Conservation (phyloP, 2,329 filamentous ascomycete species). For the Trichoderma hamatum region DNA sequence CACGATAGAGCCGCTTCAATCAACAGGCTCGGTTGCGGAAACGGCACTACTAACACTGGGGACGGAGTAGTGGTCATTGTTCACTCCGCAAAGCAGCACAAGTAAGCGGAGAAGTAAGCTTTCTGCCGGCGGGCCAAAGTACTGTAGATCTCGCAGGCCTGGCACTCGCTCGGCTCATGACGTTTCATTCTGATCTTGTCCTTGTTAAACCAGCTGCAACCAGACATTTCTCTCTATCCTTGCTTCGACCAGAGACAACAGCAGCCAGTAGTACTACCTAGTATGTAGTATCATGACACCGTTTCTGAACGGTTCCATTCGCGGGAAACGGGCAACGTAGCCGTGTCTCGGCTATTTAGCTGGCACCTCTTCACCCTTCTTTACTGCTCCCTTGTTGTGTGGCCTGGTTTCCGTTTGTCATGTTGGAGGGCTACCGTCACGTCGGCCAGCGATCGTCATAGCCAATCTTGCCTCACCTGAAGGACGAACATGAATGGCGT, state of each 20-base stretch:
- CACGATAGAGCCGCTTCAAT: slow-evolving; percentile 14
- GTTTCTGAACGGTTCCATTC: not conserved
- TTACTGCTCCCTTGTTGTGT: not conserved
- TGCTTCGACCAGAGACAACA: not conserved
- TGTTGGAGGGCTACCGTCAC: not conserved
- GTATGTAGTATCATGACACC: not conserved
- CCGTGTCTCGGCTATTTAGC: slow-evolving; percentile 14
- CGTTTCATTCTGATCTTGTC: not conserved
- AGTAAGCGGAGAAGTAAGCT: slow-evolving; percentile 3
- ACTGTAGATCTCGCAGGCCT: slow-evolving; percentile 2
- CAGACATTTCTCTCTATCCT: not conserved
- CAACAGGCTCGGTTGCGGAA: slow-evolving; percentile 1
- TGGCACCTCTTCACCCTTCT: not conserved
- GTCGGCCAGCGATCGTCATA: not conserved
- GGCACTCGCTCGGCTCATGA: not conserved
- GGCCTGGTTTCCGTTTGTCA: not conserved
- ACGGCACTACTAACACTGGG: not conserved
- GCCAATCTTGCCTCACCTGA: slow-evolving; percentile 1
- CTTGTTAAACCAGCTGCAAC: not conserved
- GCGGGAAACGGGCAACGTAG: not conserved
- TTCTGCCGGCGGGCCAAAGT: not conserved
- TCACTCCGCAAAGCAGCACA: not conserved
- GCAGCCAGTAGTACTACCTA: not conserved
- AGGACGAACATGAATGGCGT: not conserved
- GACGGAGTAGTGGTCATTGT: not conserved